Evolutionary conservation across 148 eudicot genomes (phyloP), one percentile per base, ranked within the genome.

Genomic region (Heliosperma pusillum): DNA sequence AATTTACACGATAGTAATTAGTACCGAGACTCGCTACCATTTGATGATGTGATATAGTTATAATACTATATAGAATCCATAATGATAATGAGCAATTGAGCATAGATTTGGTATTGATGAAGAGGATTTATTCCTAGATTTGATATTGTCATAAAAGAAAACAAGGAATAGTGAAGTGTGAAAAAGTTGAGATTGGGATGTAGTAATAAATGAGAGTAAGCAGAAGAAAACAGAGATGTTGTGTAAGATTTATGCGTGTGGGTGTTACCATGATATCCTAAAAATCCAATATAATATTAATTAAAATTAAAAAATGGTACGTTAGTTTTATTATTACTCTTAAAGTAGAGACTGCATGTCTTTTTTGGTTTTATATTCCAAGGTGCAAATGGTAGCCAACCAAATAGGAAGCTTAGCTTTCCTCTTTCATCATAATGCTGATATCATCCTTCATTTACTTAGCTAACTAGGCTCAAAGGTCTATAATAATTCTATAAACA

Each of bases 211-310:
- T 80, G 83, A 71, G 16, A 44, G 7, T 15, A 17, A 7, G 30
- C 26, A 45, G 60, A 59, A 10, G 12, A 8, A 15, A 30, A 12
- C 70, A 72, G 76, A 36, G 47, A 50, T 50, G 55, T 50, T 12
- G 3, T 12, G 3, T 61, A 47, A 58, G 83, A 76, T 61, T 73
- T 78, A 83, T 81, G 88, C 86, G 88, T 86, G 86, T 84, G 69
- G 66, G 80, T 83, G 86, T 76, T 76, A 76, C 69, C 83, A 80
- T 82, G 74, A 62, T 75, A 76, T 80, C 59, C 11, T n/a, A 26
- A 19, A 27, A 8, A 71, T 57, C 8, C 64, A 61, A 25, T 21
- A 20, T n/a, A n/a, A n/a, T n/a, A n/a, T n/a, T n/a, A n/a, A n/a
- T n/a, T n/a, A n/a, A n/a, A n/a, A n/a, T n/a, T n/a, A n/a, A n/a